Evolutionary conservation across 1,284 basidiomycete species (phyloP).

Genomic region (Moesziomyces globuligerus): DNA sequence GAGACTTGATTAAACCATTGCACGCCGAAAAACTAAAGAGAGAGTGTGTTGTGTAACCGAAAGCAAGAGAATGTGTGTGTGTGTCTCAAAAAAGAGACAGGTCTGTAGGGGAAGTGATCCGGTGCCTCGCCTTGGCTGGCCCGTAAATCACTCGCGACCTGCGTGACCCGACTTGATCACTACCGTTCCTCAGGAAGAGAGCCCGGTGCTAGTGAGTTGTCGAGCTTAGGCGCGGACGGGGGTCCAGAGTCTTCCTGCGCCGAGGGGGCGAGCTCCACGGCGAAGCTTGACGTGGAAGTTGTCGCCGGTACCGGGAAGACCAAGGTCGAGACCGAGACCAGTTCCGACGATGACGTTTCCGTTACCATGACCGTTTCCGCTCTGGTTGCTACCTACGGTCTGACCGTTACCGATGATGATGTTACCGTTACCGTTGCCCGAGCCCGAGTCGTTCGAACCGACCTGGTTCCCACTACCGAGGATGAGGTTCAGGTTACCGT

Average conservation of each 20-base stretch:
- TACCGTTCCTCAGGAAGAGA: too few species aligned
- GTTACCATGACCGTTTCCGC: constrained; percentile 19
- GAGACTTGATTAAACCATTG: too few species aligned
- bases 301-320: constrained; percentile 17
- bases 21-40: not conserved
- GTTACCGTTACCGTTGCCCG: constrained; percentile 31
- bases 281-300: constrained; percentile 38
- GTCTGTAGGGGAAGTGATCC: too few species aligned
- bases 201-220: too few species aligned
- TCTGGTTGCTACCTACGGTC: constrained; percentile 11
- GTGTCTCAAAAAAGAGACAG: too few species aligned
- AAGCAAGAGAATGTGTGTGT: not conserved
- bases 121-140: too few species aligned
- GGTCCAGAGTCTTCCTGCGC: constrained; percentile 12
- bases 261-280: constrained; percentile 12
- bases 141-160: too few species aligned
- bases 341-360: constrained; percentile 25
- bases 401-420: constrained; percentile 38
- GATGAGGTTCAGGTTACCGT: constrained; percentile 25
- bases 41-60: not conserved
- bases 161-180: too few species aligned
- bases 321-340: constrained; percentile 21
- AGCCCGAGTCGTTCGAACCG: constrained; percentile 14
- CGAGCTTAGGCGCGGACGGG: constrained; percentile 3
- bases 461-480: constrained; percentile 17